Conservation (phyloP, 306 rosid genomes). For the Betula pendula region DNA sequence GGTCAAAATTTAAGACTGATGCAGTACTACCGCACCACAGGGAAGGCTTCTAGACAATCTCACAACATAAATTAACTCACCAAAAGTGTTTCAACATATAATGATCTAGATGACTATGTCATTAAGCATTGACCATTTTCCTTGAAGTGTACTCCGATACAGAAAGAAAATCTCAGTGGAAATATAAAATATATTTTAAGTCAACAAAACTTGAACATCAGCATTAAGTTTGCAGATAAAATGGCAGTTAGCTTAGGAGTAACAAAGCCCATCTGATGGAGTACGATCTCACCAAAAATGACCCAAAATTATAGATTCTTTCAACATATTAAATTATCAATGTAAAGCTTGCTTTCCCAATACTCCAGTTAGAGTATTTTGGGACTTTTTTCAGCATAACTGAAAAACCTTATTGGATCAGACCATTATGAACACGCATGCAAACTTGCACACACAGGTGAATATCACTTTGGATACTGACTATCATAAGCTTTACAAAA, state of each 20-base stretch:
- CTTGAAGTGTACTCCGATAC: background rate
- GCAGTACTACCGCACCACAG: background rate
- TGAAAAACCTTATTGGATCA: background rate
- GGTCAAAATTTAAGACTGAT: background rate
- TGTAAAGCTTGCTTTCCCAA: background rate
- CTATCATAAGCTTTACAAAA: background rate
- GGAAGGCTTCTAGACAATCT: conserved; percentile 2
- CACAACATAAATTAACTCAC: background rate
- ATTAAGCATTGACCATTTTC: background rate
- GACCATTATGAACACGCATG: background rate
- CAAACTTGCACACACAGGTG: background rate
- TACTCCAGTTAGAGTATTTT: background rate
- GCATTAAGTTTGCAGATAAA: background rate
- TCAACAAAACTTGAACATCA: background rate
- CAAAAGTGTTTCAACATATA: background rate
- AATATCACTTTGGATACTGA: background rate
- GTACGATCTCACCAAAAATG: background rate
- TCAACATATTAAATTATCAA: background rate
- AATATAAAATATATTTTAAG: background rate
- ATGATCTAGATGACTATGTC: background rate
- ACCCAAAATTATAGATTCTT: background rate
- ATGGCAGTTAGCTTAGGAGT: background rate
- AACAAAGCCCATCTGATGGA: background rate
- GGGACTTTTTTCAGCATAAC: background rate
- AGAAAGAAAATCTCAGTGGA: background rate